These are phyloP conservation scores for Polyporus arcularius DNA, from an alignment of 768 basidiomycete genomes.

Conservation along the genomic window DNA sequence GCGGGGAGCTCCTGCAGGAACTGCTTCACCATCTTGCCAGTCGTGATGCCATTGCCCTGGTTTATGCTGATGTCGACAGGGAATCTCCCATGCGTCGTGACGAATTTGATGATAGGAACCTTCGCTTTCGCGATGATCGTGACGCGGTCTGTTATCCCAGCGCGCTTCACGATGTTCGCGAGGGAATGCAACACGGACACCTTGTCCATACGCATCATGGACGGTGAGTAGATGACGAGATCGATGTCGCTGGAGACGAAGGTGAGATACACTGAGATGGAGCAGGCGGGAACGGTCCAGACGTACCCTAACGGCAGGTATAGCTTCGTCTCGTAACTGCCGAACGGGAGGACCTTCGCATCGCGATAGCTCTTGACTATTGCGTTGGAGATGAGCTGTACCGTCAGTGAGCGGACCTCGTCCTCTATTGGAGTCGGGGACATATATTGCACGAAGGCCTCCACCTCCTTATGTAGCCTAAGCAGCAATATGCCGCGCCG, in stretches of 20 bases:
- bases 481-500: slow-evolving; percentile 1
- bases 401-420: slow-evolving; percentile 75
- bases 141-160: slow-evolving; percentile 75
- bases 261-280: background rate
- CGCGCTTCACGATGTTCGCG: slow-evolving; percentile 73
- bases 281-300: background rate
- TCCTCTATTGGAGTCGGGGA: slow-evolving; percentile 85
- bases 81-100: slow-evolving; percentile 77
- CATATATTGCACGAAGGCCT: slow-evolving; percentile 84
- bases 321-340: slow-evolving; percentile 89
- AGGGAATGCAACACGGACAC: slow-evolving; percentile 72
- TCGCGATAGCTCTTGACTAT: slow-evolving; percentile 72
- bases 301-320: slow-evolving; percentile 91
- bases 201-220: slow-evolving; percentile 73
- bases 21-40: slow-evolving; percentile 77
- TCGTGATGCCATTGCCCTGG: slow-evolving; percentile 80
- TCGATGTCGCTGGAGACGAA: slow-evolving; percentile 80
- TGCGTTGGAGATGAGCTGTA: slow-evolving; percentile 67
- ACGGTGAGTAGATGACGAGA: slow-evolving; percentile 79
- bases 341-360: slow-evolving; percentile 83
- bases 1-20: slow-evolving; percentile 79
- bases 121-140: slow-evolving; percentile 91
- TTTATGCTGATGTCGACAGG: slow-evolving; percentile 95
- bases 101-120: slow-evolving; percentile 96
- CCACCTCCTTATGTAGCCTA: slow-evolving; percentile 86